Percentiles rank a stretch among this genome's conserved stretches.
phyloP scores from a whole-genome alignment of 2,329 filamentous ascomycete genomes.

The Pseudogymnoascus pannorum region DNA sequence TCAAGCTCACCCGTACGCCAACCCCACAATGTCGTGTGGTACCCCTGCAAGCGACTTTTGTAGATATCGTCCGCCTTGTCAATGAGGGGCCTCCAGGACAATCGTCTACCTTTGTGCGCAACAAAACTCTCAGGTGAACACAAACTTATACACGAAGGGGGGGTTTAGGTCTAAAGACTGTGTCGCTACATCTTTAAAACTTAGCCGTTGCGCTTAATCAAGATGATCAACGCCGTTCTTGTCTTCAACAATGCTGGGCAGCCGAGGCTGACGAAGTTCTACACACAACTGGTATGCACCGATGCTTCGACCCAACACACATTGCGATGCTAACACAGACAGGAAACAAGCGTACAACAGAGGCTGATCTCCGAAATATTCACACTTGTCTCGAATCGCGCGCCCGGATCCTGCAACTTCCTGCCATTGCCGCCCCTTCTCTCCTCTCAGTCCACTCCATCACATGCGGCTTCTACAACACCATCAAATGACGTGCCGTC shows the following conservation, averaged over 20 bases:
- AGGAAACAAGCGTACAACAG: slow-evolving; percentile 98
- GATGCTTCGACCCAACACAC: neutral
- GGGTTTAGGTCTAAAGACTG: neutral
- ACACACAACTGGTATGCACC: slow-evolving; percentile 75
- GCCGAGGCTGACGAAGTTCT: slow-evolving; percentile 95
- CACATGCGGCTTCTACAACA: slow-evolving; percentile 49
- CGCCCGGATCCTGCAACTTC: slow-evolving; percentile 93
- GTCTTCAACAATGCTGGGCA: slow-evolving; percentile 99
- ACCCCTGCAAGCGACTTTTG: slow-evolving; percentile 8
- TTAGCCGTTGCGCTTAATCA: slow-evolving; percentile 16
- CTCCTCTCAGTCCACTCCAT: slow-evolving; percentile 57
- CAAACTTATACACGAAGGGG: neutral
- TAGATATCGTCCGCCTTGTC: slow-evolving; percentile 7
- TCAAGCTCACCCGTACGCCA: neutral
- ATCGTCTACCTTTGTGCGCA: neutral
- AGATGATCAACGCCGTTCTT: slow-evolving; percentile 96
- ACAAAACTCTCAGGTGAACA: neutral
- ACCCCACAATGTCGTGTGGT: slow-evolving; percentile 4
- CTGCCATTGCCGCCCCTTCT: slow-evolving; percentile 68
- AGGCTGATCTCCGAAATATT: slow-evolving; percentile 97
- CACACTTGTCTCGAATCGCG: slow-evolving; percentile 84
- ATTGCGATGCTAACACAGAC: slow-evolving; percentile 14
- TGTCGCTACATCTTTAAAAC: neutral
- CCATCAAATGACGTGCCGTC: slow-evolving; percentile 84
- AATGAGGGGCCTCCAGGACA: neutral